Evolutionary conservation across 148 eudicot species (phyloP), one percentile per base, ranked within the genome.

Genomic region (Spergularia marina): DNA sequence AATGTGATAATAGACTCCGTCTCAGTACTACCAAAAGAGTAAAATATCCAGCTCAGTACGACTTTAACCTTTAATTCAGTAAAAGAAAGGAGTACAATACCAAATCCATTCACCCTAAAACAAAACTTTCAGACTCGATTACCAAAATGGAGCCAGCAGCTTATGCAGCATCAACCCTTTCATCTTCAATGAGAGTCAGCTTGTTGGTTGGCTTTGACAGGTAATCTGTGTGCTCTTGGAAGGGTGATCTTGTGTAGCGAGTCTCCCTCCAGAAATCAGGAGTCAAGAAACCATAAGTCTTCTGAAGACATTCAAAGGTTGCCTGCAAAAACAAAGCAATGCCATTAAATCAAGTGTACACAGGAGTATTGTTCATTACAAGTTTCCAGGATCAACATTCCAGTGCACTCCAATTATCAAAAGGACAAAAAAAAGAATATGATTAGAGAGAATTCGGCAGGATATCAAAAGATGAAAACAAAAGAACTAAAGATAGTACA

Each of bases 231-330:
- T 49, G 56, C 56, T 68, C 71, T 21, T 68, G 71, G 56, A 49
- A 68, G 21, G 71, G 71, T 3, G 71, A 68, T 56, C 21, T 68
- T 34, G 71, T 68, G 71, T 49, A 68, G n/a, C 71, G 71, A 16
- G 71, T 68, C 10, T 68, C 71, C 23, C 71, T 68, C 71, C 71
- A 68, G 71, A 68, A 68, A 40, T 68, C 71, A 1, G 71, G 71
- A 34, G 71, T 68, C 71, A 68, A 44, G 56, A 68, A 68, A 8
- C 71, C 71, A 14, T 68, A 68, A 20, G 71, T 68, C 71, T 68
- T 68, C 56, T 49, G 11, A 16, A 68, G 30, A 49, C 71, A 68
- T 55, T 68, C 71, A 68, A 68, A 68, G 55, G 71, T 68, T 12
- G 71, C 71, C 71, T 68, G 71, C 71, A 16, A 40, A 39, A 10